Conservation (phyloP, 345 rosid genomes). For the Syzygium aromaticum region DNA sequence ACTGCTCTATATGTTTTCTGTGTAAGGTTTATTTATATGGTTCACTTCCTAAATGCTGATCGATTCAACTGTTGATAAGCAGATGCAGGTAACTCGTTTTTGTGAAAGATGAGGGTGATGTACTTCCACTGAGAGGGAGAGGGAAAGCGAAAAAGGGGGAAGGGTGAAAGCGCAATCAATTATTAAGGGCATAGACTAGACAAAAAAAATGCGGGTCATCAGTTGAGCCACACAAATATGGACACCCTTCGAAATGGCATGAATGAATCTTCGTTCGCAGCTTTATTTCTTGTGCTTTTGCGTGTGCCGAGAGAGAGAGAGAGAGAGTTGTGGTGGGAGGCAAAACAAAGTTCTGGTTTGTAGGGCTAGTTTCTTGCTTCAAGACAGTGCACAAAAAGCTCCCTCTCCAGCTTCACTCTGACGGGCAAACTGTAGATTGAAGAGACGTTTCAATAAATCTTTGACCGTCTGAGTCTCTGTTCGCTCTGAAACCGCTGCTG, state of each 20-base stretch:
- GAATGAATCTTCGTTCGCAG: constrained; percentile 17
- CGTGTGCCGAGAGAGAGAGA: not conserved
- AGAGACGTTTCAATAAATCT: constrained; percentile 39
- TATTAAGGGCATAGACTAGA: not conserved
- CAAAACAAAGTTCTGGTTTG: constrained; percentile 8
- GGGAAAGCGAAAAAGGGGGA: not conserved
- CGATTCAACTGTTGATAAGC: not conserved
- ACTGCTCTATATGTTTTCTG: not conserved
- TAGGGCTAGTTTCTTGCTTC: constrained; percentile 11
- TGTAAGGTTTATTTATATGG: not conserved
- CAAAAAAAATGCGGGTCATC: not conserved
- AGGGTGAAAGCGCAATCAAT: not conserved
- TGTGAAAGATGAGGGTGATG: not conserved
- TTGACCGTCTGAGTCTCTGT: constrained; percentile 25
- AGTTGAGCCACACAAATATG: not conserved
- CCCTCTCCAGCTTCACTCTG: constrained; percentile 6
- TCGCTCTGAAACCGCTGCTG: not conserved
- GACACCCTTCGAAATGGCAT: not conserved
- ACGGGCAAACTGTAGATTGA: constrained; percentile 41
- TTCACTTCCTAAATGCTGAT: not conserved
- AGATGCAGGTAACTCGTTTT: not conserved
- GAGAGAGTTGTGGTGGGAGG: constrained; percentile 17
- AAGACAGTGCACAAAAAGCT: constrained; percentile 10
- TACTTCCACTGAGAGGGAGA: not conserved
- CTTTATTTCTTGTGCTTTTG: constrained; percentile 3